These are phyloP conservation scores for Suaeda aralocaspica DNA, from an alignment of 148 eudicot species.

Conservation along the genomic window DNA sequence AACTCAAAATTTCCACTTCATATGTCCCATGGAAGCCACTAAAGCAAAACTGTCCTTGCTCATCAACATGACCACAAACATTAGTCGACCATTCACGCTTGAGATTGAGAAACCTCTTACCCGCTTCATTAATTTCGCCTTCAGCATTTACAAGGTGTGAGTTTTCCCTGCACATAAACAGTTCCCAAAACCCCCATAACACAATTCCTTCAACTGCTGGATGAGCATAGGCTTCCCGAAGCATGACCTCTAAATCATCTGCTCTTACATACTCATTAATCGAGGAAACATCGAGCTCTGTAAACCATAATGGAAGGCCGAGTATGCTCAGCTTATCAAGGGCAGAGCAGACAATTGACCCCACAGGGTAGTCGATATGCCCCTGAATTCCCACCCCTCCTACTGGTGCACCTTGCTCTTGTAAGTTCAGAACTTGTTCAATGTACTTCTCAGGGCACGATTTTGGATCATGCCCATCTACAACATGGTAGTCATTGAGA, in stretches of 20 bases:
- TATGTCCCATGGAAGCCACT: conserved; percentile 83
- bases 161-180: conserved; percentile 70
- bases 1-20: conserved; percentile 48
- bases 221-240: conserved; percentile 83
- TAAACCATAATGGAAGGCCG: conserved; percentile 93
- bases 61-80: conserved; percentile 58
- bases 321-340: conserved; percentile 71
- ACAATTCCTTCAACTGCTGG: conserved; percentile 83
- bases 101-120: conserved; percentile 54
- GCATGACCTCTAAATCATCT: conserved; percentile 92
- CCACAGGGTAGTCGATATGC: conserved; percentile 84
- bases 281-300: conserved; percentile 90
- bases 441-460: conserved; percentile 85
- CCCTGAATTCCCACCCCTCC: conserved; percentile 94
- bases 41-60: conserved; percentile 59
- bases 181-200: conserved; percentile 98
- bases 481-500: conserved; percentile 88
- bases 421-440: conserved; percentile 58
- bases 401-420: conserved; percentile 83
- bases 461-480: conserved; percentile 62
- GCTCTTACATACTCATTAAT: conserved; percentile 67
- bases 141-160: conserved; percentile 81
- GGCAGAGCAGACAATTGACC: conserved; percentile 71
- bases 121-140: conserved; percentile 86
- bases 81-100: conserved; percentile 68